These are phyloP conservation scores for Argentina anserina DNA, from an alignment of 306 rosid species.

Conservation along the genomic window DNA sequence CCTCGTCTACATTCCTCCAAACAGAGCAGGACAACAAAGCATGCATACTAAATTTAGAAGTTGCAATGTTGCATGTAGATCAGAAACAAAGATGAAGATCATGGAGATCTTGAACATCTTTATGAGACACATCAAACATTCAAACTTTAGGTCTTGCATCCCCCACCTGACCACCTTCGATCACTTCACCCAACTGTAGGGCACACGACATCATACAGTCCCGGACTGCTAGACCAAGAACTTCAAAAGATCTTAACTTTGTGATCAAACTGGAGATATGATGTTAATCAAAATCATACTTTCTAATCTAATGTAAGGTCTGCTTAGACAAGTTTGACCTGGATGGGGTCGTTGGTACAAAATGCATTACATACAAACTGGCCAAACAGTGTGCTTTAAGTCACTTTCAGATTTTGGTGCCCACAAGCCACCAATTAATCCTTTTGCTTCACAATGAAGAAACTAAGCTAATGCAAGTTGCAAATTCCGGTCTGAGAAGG, in stretches of 20 bases:
- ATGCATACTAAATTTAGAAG: background rate
- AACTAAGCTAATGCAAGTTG: conserved; percentile 17
- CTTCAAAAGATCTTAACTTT: background rate
- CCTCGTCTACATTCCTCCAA: background rate
- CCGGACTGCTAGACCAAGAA: background rate
- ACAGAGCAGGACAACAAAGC: background rate
- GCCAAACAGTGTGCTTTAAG: background rate
- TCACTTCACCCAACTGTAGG: background rate
- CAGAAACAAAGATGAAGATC: background rate
- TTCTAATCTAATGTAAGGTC: background rate
- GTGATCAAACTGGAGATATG: background rate
- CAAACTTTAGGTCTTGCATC: background rate
- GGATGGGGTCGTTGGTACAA: background rate
- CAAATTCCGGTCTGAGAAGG: background rate
- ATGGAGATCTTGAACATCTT: background rate
- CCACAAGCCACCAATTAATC: conserved; percentile 14
- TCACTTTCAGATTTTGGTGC: conserved; percentile 27
- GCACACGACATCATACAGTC: background rate
- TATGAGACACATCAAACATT: background rate
- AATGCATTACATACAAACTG: background rate
- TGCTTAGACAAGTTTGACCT: background rate
- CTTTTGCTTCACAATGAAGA: conserved; percentile 31
- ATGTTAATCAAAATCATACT: background rate
- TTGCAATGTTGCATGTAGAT: background rate
- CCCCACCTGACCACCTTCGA: background rate